phyloP scores from a whole-genome alignment of 2,329 filamentous ascomycete genomes.

The Colletotrichum neosansevieriae region DNA sequence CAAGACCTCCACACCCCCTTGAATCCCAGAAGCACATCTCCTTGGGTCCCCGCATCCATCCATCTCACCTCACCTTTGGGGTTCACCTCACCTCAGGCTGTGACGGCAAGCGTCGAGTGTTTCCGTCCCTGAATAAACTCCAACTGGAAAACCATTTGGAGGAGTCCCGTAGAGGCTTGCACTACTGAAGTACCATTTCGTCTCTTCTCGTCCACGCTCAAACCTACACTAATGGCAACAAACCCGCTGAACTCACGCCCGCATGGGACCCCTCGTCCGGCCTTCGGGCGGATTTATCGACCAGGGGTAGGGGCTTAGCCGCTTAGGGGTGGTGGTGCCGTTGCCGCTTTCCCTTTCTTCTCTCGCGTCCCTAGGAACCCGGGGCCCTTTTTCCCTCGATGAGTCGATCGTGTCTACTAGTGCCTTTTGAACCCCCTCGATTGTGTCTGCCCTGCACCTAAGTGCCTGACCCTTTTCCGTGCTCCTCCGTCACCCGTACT shows the following conservation, averaged over 20 bases:
- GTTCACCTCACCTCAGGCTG: conserved; percentile 16
- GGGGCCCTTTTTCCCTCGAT: conserved; percentile 19
- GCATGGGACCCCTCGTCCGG: conserved; percentile 27
- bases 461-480: not conserved
- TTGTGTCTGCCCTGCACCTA: conserved; percentile 7
- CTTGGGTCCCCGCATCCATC: too few species aligned
- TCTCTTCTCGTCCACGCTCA: conserved; percentile 3
- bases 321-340: not conserved
- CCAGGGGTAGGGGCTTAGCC: too few species aligned
- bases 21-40: too few species aligned
- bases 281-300: conserved; percentile 21
- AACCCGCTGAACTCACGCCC: not conserved
- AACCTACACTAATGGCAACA: conserved; percentile 7
- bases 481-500: not conserved
- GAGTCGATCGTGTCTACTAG: too few species aligned
- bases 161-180: not conserved
- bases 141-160: too few species aligned
- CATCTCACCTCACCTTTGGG: too few species aligned
- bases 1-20: not conserved
- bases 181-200: conserved; percentile 7
- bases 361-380: conserved; percentile 30
- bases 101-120: conserved; percentile 31
- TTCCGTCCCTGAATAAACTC: not conserved
- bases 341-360: not conserved
- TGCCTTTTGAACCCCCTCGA: too few species aligned